phyloP scores from a whole-genome alignment of 305 asterid species.

The Monarda citriodora region DNA sequence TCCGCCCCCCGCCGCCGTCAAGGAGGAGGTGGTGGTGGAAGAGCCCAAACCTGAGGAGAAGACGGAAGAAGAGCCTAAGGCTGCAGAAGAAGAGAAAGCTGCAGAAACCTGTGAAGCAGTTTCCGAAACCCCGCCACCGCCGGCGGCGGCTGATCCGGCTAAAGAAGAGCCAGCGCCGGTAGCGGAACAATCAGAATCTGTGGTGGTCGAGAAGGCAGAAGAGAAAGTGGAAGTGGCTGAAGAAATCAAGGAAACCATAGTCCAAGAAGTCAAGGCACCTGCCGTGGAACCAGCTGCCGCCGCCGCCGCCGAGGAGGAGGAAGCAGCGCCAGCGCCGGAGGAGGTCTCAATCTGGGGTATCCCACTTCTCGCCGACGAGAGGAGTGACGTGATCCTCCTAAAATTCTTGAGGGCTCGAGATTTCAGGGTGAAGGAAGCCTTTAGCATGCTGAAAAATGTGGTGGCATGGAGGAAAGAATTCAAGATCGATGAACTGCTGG shows the following conservation, averaged over 20 bases:
- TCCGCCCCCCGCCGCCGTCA: conserved; percentile 31
- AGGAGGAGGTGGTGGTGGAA: conserved; percentile 24
- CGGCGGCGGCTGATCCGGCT: conserved; percentile 28
- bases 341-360: conserved; percentile 90
- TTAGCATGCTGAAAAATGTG: conserved; percentile 81
- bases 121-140: conserved; percentile 23
- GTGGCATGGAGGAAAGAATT: conserved; percentile 89
- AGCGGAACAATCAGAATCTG: not conserved
- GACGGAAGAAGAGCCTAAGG: conserved; percentile 22
- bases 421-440: conserved; percentile 87
- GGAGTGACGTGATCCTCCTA: conserved; percentile 75
- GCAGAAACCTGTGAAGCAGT: conserved; percentile 25
- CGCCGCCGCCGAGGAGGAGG: conserved; percentile 25
- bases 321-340: conserved; percentile 47
- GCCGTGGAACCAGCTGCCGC: conserved; percentile 24
- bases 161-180: conserved; percentile 24
- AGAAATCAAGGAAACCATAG: conserved; percentile 74
- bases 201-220: conserved; percentile 13
- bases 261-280: conserved; percentile 51
- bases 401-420: conserved; percentile 91
- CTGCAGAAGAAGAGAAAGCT: conserved; percentile 23
- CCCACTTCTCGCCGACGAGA: conserved; percentile 68
- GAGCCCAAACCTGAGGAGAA: conserved; percentile 27
- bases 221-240: conserved; percentile 46
- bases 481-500: conserved; percentile 59